Base-by-base conservation (phyloP, 2,329 filamentous ascomycete genomes). In the Cordyceps militaris region DNA sequence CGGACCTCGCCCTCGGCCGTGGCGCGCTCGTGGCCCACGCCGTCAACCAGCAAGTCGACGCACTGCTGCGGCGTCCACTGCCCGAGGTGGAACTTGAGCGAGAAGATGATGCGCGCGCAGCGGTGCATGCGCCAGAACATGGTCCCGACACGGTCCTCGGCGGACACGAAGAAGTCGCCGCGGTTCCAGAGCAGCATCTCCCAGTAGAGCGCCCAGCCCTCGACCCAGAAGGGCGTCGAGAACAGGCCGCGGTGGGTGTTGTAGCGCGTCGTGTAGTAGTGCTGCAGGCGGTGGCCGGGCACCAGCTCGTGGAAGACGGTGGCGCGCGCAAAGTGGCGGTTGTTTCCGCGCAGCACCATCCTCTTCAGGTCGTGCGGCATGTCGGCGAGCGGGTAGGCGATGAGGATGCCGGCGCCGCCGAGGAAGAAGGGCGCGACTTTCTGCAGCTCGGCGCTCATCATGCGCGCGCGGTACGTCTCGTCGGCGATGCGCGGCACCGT, bases 121-220 rank as follows among this genome's bases (percentile, higher is more conserved):
- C 82, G 78, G 65, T 85, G 82, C 77, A 85, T 83, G 14, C 80
- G 74, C 82, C 82, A 85, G 65, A 84, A 85, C 8, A 85, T 67
- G 61, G 82, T 80, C 0, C 82, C 82, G 23, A 85, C 74, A 40
- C 74, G 73, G 61, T 84, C 78, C 59, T 80, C 76, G 0, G 81
- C 72, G 0, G 73, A 72, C 4, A 70, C 69, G 57, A 77, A 74
- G 63, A 83, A 84, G 61, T 77, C 74, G 30, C 73, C 73, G 28
- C 78, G 73, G 43, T 79, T 67, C 80, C 80, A 85, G 16, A 85
- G 71, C 19, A 82, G 65, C 63, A 83, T 71, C 68, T 85, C 82
- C 81, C 81, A 84, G 65, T 85, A 85, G 62, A 83, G 74, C 10
- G 81, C 78, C 81, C 81, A 84, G 19, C 82, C 82, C 66, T 85